These are phyloP conservation scores for Neurospora pannonica DNA, from an alignment of 495 filamentous ascomycete species.

Conservation along the genomic window DNA sequence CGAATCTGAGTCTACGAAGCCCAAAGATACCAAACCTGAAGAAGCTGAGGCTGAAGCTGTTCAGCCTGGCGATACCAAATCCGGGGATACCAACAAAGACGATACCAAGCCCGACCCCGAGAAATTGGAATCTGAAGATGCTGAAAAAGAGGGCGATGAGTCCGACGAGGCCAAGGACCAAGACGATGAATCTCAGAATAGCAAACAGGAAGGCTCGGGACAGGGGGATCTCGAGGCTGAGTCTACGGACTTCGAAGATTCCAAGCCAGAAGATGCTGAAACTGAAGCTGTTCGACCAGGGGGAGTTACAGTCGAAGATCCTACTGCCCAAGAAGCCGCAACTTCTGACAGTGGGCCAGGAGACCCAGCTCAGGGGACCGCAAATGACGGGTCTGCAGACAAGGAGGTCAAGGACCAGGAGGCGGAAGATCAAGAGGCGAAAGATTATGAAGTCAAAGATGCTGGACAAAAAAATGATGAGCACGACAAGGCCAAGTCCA, in stretches of 20 bases:
- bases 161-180: not conserved
- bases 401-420: not conserved
- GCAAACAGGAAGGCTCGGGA: not conserved
- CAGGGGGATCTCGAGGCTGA: not conserved
- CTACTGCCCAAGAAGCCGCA: not conserved
- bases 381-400: not conserved
- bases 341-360: not conserved
- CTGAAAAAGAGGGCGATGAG: not conserved
- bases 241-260: not conserved
- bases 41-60: not conserved
- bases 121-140: not conserved
- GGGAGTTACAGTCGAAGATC: not conserved
- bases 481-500: not conserved
- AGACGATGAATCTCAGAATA: not conserved
- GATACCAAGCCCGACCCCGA: not conserved
- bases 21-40: not conserved
- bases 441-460: not conserved
- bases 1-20: not conserved
- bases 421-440: not conserved
- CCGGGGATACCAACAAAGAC: not conserved
- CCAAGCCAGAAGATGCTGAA: not conserved
- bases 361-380: not conserved
- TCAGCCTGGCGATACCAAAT: not conserved
- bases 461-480: not conserved
- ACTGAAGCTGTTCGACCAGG: not conserved